A percentile compares a stretch with the other conserved stretches of the same genome.
Conservation (phyloP, 768 basidiomycete genomes). For the Sporobolomyces roseus region DNA sequence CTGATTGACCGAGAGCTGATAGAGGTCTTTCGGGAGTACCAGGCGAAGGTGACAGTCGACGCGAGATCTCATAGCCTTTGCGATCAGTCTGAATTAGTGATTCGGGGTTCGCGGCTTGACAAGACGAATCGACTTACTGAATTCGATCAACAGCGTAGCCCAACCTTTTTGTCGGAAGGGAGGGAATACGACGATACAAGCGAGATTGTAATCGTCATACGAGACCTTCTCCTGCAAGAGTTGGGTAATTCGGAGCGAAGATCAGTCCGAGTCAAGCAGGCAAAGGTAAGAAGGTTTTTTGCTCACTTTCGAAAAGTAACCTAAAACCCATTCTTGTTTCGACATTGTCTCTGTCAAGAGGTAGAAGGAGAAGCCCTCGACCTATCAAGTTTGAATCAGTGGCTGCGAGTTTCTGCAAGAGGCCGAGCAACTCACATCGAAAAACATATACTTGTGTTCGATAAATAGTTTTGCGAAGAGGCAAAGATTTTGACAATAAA, state of each 20-base stretch:
- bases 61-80: slow-evolving; percentile 84
- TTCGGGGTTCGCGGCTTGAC: too few species aligned
- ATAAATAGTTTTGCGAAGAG: slow-evolving; percentile 98
- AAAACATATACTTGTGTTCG: slow-evolving; percentile 92
- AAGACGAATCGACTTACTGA: slow-evolving; percentile 71
- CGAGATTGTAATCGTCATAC: slow-evolving; percentile 94
- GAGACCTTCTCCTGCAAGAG: slow-evolving; percentile 75
- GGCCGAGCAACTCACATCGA: slow-evolving; percentile 68
- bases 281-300: neutral
- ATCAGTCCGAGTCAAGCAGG: neutral
- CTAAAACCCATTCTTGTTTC: slow-evolving; percentile 72
- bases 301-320: slow-evolving; percentile 66
- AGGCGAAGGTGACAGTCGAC: slow-evolving; percentile 49
- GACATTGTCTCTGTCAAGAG: slow-evolving; percentile 80
- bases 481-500: slow-evolving; percentile 93
- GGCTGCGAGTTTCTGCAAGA: neutral
- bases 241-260: neutral
- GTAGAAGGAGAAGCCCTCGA: slow-evolving; percentile 71
- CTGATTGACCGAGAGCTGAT: slow-evolving; percentile 83
- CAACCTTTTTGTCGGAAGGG: slow-evolving; percentile 85
- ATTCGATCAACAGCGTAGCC: slow-evolving; percentile 95
- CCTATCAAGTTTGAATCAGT: slow-evolving; percentile 29
- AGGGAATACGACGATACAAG: slow-evolving; percentile 91
- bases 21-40: slow-evolving; percentile 89
- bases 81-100: neutral